Conservation (phyloP, 225 moss, liverwort and hornwort genomes). For the Marchantia polymorpha region DNA sequence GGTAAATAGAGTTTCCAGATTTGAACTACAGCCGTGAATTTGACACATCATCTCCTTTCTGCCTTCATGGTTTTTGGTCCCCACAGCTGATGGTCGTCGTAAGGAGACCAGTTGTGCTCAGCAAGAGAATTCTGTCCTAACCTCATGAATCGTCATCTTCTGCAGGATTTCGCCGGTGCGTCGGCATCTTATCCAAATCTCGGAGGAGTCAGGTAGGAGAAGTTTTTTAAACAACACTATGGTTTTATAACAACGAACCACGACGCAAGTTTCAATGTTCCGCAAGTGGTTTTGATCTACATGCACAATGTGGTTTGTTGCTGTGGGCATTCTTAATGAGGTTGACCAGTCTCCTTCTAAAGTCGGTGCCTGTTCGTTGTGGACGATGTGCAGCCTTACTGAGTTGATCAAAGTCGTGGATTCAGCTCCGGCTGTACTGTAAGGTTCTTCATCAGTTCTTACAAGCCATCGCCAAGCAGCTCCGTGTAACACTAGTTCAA, state of each 20-base stretch:
- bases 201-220: constrained; percentile 54
- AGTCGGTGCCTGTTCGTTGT: neutral
- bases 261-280: no score
- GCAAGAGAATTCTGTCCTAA: neutral
- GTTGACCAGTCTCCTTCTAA: neutral
- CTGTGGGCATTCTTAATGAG: neutral
- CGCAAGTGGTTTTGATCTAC: neutral
- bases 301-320: neutral
- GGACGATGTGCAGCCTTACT: constrained; percentile 20
- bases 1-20: constrained; percentile 29
- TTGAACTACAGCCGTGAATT: neutral
- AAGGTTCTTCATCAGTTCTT: neutral
- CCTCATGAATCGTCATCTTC: neutral
- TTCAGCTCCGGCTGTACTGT: constrained; percentile 22
- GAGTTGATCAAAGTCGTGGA: constrained; percentile 27
- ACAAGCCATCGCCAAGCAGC: neutral
- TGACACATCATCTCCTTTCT: neutral
- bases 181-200: constrained; percentile 72
- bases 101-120: no score
- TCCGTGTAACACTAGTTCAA: neutral
- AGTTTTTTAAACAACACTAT: neutral
- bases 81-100: no score
- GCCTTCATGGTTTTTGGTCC: no score
- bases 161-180: constrained; percentile 81
- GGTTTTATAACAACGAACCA: no score